Evolutionary conservation across 192 early-diverging fungal genomes (phyloP).

Genomic region (Helicostylum pulchrum): DNA sequence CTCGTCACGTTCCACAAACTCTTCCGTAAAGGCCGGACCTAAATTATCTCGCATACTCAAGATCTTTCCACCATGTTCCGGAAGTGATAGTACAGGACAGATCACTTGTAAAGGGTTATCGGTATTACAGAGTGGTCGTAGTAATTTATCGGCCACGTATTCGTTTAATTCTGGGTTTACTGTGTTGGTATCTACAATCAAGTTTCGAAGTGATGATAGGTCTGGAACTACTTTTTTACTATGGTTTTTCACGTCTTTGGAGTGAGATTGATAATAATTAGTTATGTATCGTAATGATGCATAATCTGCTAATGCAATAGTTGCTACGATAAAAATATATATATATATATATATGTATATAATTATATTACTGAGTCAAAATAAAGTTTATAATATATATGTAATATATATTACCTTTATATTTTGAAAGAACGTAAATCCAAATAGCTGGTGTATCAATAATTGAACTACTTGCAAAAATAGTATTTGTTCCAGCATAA

Average conservation of each 20-base stretch:
- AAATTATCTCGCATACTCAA: constrained; percentile 68
- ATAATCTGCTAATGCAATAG: constrained; percentile 70
- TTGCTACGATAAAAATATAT: constrained; percentile 39
- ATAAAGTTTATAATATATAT: neutral
- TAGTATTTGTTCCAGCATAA: constrained; percentile 65
- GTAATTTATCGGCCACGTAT: constrained; percentile 43
- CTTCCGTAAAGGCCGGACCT: constrained; percentile 36
- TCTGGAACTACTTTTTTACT: constrained; percentile 56
- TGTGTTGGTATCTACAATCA: constrained; percentile 65
- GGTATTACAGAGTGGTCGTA: constrained; percentile 41
- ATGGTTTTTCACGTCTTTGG: constrained; percentile 45
- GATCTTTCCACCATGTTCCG: constrained; percentile 76
- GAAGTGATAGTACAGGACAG: constrained; percentile 62
- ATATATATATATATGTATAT: neutral
- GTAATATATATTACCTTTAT: constrained; percentile 49
- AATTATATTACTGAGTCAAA: neutral
- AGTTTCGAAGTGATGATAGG: constrained; percentile 55
- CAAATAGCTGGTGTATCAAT: constrained; percentile 67
- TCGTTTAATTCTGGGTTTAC: constrained; percentile 57
- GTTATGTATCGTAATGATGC: constrained; percentile 59
- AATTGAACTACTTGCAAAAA: constrained; percentile 61
- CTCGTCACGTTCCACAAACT: constrained; percentile 14
- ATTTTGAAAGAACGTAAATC: constrained; percentile 64
- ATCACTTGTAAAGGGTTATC: constrained; percentile 49
- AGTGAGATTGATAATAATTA: constrained; percentile 50